Evolutionary conservation across 305 asterid species (phyloP).

Genomic region (Plantago lanceolata): DNA sequence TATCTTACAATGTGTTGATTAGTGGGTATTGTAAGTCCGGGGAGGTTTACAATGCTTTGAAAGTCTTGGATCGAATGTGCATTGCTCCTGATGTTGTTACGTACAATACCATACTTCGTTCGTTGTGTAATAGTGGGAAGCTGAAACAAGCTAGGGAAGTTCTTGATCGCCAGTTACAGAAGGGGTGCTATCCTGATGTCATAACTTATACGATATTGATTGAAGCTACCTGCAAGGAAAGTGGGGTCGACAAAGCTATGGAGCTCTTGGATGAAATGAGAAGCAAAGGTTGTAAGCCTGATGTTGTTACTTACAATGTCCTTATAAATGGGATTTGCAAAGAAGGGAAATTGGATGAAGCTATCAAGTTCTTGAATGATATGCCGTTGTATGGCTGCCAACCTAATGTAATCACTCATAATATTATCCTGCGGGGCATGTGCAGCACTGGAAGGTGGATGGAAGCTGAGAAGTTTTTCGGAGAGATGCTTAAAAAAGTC

Average conservation of each 20-base stretch:
- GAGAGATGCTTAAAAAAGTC: conserved; percentile 74
- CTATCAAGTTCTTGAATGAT: conserved; percentile 57
- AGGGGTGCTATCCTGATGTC: conserved; percentile 72
- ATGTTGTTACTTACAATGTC: conserved; percentile 79
- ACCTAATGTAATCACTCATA: conserved; percentile 77
- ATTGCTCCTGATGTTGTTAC: conserved; percentile 88
- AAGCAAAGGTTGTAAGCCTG: conserved; percentile 69
- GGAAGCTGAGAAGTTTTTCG: conserved; percentile 80
- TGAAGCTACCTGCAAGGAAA: conserved; percentile 72
- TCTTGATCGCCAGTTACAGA: conserved; percentile 60
- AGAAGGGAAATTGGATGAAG: conserved; percentile 81
- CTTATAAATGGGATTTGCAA: conserved; percentile 81
- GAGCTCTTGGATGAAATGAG: conserved; percentile 85
- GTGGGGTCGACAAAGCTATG: conserved; percentile 81
- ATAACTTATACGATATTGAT: conserved; percentile 80
- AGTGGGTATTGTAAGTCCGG: conserved; percentile 83
- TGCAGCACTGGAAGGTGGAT: conserved; percentile 81
- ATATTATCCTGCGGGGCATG: conserved; percentile 76
- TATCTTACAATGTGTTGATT: conserved; percentile 79
- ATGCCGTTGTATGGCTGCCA: conserved; percentile 74
- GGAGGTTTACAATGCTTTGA: conserved; percentile 64
- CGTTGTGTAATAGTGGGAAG: conserved; percentile 71
- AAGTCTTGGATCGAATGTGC: conserved; percentile 62
- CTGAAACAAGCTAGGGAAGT: conserved; percentile 75
- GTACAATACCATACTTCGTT: conserved; percentile 71